Evolutionary conservation across 2,329 filamentous ascomycete species (phyloP).

Genomic region (Verticillium klebahnii): DNA sequence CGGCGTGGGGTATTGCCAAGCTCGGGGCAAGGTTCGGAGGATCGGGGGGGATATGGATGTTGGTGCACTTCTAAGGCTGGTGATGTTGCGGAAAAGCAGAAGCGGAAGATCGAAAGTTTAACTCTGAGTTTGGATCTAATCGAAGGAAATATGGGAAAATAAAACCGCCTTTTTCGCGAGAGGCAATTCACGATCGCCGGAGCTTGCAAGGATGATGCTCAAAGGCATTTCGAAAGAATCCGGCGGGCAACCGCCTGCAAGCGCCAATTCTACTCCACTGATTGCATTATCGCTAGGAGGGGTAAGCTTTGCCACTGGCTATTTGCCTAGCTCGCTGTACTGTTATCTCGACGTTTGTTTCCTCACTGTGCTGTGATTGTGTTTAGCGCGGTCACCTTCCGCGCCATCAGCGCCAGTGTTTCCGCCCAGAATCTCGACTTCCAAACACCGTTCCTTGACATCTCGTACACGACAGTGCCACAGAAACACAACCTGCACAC

Average conservation of each 20-base stretch:
- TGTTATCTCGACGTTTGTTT: not conserved
- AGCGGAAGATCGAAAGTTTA: not conserved
- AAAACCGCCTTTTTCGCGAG: not conserved
- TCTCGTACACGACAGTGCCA: not conserved
- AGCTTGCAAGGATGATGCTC: not conserved
- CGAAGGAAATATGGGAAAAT: not conserved
- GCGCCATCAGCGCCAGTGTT: not conserved
- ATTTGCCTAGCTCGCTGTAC: not conserved
- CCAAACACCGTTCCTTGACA: not conserved
- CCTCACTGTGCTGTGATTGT: not conserved
- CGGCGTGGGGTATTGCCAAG: not conserved
- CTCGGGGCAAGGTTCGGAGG: not conserved
- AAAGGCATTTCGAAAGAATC: not conserved
- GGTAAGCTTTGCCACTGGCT: not conserved
- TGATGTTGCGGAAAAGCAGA: not conserved
- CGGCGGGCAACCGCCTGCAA: not conserved
- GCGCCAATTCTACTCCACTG: not conserved
- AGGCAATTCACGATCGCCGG: not conserved
- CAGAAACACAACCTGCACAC: not conserved
- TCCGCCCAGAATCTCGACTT: not conserved
- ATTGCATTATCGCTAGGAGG: slow-evolving; percentile 1
- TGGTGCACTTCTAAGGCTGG: not conserved
- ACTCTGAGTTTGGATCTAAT: not conserved
- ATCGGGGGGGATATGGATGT: not conserved
- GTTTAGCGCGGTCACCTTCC: not conserved